Base-by-base conservation (phyloP, 768 basidiomycete genomes). In the Russula sp. region DNA sequence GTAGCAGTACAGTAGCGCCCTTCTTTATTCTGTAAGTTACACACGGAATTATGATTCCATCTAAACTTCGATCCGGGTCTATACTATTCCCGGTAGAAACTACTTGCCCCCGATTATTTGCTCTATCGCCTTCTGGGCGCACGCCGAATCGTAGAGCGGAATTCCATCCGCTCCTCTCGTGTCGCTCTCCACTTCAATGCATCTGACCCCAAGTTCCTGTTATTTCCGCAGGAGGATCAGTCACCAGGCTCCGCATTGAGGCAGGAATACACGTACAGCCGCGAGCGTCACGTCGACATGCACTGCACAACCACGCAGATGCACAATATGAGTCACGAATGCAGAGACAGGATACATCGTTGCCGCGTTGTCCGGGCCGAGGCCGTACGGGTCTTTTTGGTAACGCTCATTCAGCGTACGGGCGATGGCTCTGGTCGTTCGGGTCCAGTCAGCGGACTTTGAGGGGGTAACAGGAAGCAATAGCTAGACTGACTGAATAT, bases 291-390 rank as follows among this genome's bases (percentile, higher is more conserved):
- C 77, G 70, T 96, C 86, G 27, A 96, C 84, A 0, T 73, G 66
- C 9, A 97, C 81, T 9, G 71, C 69, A 4, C 85, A 81, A 2
- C 82, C 86, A 69, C 83, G 80, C 10, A 94, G 79, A 74, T 89
- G 88, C 4, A 94, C 83, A 32, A 97, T 73, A 73, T 96, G 92
- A 6, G 91, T 94, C 63, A 97, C 77, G 71, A 94, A 91, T 1
- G 89, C 87, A 18, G 88, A 88, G 6, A 84, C 74, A 6, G 90
- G 90, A 69, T 89, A 91, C 20, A 78, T 81, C 4, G 84, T 86
- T 52, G 75, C 78, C 11, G 78, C 79, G 70, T 80, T 79, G n/a
- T 84, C 47, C 2, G 57, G 57, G 1, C 56, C 84, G 42, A 85
- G 75, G 16, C 85, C 86, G 70, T 82, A 82, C 45, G 79, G 76